Evolutionary conservation across 2,329 filamentous ascomycete species (phyloP).

Genomic region (Alternaria sp.): DNA sequence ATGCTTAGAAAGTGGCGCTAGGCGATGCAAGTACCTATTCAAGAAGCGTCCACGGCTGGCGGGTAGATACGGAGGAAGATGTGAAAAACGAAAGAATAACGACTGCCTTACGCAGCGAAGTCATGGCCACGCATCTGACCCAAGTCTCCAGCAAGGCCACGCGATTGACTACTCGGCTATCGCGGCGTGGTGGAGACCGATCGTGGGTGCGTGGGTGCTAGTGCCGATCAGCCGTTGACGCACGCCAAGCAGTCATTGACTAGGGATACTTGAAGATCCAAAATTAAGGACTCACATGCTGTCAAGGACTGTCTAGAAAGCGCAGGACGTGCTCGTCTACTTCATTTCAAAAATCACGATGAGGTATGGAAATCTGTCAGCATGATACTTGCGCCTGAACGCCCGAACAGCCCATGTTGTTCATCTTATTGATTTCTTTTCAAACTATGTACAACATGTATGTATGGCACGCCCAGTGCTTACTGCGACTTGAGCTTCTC

Average conservation of each 20-base stretch:
- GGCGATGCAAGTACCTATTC: neutral
- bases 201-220: slow-evolving; percentile 16
- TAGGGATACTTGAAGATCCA: neutral
- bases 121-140: neutral
- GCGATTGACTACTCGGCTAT: slow-evolving; percentile 8
- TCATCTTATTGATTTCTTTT: neutral
- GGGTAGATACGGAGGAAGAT: neutral
- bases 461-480: slow-evolving; percentile 16
- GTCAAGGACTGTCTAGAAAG: neutral
- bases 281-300: neutral
- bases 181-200: slow-evolving; percentile 10
- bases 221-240: slow-evolving; percentile 24
- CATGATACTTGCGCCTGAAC: neutral
- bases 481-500: slow-evolving; percentile 79
- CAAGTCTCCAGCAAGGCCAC: neutral
- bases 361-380: neutral
- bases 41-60: slow-evolving; percentile 3
- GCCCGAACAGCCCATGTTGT: neutral
- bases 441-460: slow-evolving; percentile 20
- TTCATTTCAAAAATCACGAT: neutral
- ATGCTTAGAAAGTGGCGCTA: slow-evolving; percentile 34
- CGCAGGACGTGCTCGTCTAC: neutral
- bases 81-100: neutral
- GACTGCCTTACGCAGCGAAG: neutral
- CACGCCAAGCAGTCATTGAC: slow-evolving; percentile 19